phyloP scores from a whole-genome alignment of 2,329 filamentous ascomycete species.

The Talaromyces funiculosus region DNA sequence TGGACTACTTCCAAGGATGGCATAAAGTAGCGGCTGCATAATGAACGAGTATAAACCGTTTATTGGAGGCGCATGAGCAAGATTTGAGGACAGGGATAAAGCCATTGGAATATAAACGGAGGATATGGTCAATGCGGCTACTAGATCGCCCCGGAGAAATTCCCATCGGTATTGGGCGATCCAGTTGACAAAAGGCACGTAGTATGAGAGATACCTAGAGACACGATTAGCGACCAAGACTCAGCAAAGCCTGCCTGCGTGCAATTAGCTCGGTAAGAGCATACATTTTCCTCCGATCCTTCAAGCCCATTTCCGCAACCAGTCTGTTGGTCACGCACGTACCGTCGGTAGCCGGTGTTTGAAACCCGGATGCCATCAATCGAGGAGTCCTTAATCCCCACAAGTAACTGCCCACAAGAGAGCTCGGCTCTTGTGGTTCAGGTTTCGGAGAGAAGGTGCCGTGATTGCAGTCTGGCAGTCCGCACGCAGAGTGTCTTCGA shows the following conservation, averaged over 20 bases:
- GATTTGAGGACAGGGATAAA: conserved; percentile 83
- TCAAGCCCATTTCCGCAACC: conserved; percentile 66
- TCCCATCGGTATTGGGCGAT: conserved; percentile 76
- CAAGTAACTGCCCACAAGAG: conserved; percentile 22
- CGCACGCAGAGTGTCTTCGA: conserved; percentile 31
- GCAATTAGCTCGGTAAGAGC: conserved; percentile 23
- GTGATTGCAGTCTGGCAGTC: conserved; percentile 55
- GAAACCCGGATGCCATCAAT: conserved; percentile 17
- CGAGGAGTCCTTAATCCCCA: conserved; percentile 17
- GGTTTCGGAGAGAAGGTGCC: conserved; percentile 71
- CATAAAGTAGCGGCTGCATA: conserved; percentile 87
- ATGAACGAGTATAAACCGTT: conserved; percentile 93
- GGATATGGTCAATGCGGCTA: conserved; percentile 90
- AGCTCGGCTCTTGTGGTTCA: conserved; percentile 40
- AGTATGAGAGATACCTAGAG: conserved; percentile 82
- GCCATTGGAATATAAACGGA: conserved; percentile 98
- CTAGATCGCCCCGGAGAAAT: conserved; percentile 77
- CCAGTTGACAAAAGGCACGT: conserved; percentile 88
- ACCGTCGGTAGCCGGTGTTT: conserved; percentile 51
- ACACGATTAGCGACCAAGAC: not conserved
- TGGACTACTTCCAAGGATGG: conserved; percentile 82
- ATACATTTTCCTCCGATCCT: conserved; percentile 68
- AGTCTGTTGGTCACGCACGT: conserved; percentile 68
- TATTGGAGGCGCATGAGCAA: conserved; percentile 87
- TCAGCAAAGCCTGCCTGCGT: not conserved